Evolutionary conservation across 148 eudicot genomes (phyloP), one percentile per base, ranked within the genome.

Genomic region (Camellia japonica): DNA sequence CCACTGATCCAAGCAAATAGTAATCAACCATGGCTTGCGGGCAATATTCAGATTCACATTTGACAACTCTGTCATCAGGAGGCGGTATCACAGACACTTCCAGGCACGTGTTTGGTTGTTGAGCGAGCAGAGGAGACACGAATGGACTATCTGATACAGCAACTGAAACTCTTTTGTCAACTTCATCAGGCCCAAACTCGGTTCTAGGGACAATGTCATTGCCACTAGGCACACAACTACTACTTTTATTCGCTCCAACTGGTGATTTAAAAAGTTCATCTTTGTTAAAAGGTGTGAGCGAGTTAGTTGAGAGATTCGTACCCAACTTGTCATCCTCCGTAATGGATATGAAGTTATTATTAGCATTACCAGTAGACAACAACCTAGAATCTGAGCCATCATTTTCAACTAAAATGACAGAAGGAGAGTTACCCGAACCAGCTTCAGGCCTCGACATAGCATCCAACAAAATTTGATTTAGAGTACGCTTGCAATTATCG

Each of bases 21-120:
- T 90, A 95, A 11, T 82, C 77, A 15, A 30, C 20, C 44, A 93
- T 76, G 72, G 89, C 87, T 77, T 87, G 82, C 16, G 97, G 94
- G 80, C 85, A 88, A 84, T 79, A 85, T 83, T 80, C 74, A 80
- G 89, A 80, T 71, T 82, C 79, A 74, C 38, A 30, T 30, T 30
- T 30, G 38, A 79, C 60, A 23, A 75, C 64, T 66, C 12, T 3
- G 67, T 73, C 64, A 76, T 44, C 41, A 61, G 80, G 75, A 51
- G 65, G 41, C 1, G 43, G 41, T n/a, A 10, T 1, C 49, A 68
- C 69, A 47, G 65, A n/a, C 62, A 56, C 65, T 16, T 71, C 55
- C n/a, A 68, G 56, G 64, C 71, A 73, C 51, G 71, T 38, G 18
- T 43, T 70, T 65, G 71, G 78, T 44, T 77, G 47, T 51, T 68